These are phyloP conservation scores for Ogataea trehalophila DNA, from an alignment of 805 yeast species.

Conservation along the genomic window DNA sequence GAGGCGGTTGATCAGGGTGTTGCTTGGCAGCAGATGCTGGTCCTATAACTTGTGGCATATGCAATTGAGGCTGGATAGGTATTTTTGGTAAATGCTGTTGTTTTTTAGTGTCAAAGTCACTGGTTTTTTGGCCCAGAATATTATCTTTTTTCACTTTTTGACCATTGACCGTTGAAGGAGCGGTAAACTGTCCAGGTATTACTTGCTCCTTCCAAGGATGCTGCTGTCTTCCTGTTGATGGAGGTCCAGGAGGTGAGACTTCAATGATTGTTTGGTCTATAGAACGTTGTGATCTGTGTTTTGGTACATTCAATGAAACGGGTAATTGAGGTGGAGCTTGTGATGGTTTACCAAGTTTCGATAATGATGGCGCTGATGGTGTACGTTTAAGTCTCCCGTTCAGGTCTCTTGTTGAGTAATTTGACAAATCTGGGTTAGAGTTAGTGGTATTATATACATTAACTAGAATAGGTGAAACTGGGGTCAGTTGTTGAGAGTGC, in stretches of 20 bases:
- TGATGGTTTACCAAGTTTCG: conserved; percentile 3
- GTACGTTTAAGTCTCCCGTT: conserved; percentile 9
- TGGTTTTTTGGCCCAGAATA: too few species aligned
- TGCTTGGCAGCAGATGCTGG: too few species aligned
- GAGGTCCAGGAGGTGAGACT: background rate
- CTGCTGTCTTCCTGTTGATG: background rate
- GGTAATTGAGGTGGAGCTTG: conserved; percentile 6
- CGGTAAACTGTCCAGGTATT: background rate
- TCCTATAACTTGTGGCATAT: too few species aligned
- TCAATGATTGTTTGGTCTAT: too few species aligned
- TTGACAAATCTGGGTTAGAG: background rate
- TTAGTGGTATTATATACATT: background rate
- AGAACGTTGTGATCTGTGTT: background rate
- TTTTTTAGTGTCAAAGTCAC: too few species aligned
- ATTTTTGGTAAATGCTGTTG: too few species aligned
- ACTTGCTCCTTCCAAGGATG: background rate
- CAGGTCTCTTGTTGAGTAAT: background rate
- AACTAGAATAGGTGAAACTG: too few species aligned
- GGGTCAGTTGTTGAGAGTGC: background rate
- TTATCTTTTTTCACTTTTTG: too few species aligned
- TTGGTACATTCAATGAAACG: background rate
- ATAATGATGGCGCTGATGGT: conserved; percentile 18
- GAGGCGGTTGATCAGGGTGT: too few species aligned
- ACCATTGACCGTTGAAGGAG: background rate
- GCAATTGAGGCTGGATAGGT: too few species aligned